A percentile compares a stretch with the other conserved stretches of the same genome.
These are phyloP conservation scores for Cutaneotrichosporon cavernicola DNA, from an alignment of 1,284 basidiomycete species.

Conservation along the genomic window DNA sequence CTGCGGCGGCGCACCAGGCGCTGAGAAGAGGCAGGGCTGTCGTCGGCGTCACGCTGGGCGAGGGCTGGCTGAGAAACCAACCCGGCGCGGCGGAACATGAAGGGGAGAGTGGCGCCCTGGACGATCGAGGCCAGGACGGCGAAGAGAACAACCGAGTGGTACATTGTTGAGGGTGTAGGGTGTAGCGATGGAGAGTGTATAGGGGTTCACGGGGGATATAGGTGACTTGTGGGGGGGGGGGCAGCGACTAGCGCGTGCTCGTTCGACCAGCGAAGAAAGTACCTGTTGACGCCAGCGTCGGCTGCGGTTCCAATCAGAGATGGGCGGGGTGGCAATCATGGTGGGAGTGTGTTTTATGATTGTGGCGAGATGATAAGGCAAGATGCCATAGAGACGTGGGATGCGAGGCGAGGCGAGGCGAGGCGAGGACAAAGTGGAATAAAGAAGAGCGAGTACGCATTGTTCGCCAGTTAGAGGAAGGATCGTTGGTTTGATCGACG, in stretches of 20 bases:
- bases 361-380: too few relatives aligned
- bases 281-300: slow-evolving; percentile 15
- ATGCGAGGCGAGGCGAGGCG: background rate
- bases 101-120: slow-evolving; percentile 10
- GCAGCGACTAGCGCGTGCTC: slow-evolving; percentile 21
- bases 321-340: background rate
- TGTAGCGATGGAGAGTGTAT: slow-evolving; percentile 4
- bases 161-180: slow-evolving; percentile 8
- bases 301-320: background rate
- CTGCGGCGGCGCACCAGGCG: slow-evolving; percentile 20
- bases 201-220: background rate
- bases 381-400: too few relatives aligned
- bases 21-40: background rate
- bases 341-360: background rate
- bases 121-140: slow-evolving; percentile 14
- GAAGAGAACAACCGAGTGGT: slow-evolving; percentile 3
- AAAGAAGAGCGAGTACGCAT: background rate
- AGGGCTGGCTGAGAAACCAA: slow-evolving; percentile 13
- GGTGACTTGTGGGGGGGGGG: background rate
- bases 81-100: background rate
- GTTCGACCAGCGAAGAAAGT: slow-evolving; percentile 23
- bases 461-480: background rate
- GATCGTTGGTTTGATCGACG: background rate
- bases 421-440: background rate
- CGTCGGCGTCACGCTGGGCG: slow-evolving; percentile 1